Conservation (phyloP, 306 rosid genomes). For the Castanea sativa region DNA sequence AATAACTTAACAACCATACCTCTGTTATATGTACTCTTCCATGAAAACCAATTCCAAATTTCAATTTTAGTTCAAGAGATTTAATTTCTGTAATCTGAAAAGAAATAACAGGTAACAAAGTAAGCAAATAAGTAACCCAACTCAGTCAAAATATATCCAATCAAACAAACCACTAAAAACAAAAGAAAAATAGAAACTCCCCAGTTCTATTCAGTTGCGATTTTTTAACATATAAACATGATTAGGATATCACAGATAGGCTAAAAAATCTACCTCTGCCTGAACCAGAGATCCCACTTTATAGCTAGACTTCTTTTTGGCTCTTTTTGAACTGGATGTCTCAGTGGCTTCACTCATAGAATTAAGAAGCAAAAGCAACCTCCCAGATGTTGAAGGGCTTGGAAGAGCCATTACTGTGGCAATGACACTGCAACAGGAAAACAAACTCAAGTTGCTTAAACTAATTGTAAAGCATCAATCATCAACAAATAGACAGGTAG, state of each 20-base stretch:
- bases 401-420: slow-evolving; percentile 82
- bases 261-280: slow-evolving; percentile 64
- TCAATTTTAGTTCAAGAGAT: slow-evolving; percentile 71
- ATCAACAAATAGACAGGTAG: slow-evolving; percentile 1
- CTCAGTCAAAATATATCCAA: background rate
- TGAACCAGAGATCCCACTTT: slow-evolving; percentile 83
- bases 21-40: slow-evolving; percentile 89
- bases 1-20: slow-evolving; percentile 38
- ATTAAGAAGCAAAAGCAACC: slow-evolving; percentile 67
- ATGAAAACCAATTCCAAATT: slow-evolving; percentile 72
- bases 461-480: slow-evolving; percentile 2
- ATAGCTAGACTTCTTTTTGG: slow-evolving; percentile 65
- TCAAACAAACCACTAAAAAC: background rate
- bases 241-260: background rate
- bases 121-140: slow-evolving; percentile 14
- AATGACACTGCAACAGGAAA: slow-evolving; percentile 54
- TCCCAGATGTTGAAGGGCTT: slow-evolving; percentile 65
- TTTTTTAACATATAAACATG: background rate
- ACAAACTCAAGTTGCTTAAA: slow-evolving; percentile 17
- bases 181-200: slow-evolving; percentile 11
- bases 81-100: slow-evolving; percentile 78
- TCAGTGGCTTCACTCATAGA: slow-evolving; percentile 38
- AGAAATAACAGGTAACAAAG: slow-evolving; percentile 9
- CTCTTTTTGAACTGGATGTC: slow-evolving; percentile 69
- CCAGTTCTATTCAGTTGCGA: background rate